Conservation (phyloP, 305 asterid species). For the Fraxinus floribunda region DNA sequence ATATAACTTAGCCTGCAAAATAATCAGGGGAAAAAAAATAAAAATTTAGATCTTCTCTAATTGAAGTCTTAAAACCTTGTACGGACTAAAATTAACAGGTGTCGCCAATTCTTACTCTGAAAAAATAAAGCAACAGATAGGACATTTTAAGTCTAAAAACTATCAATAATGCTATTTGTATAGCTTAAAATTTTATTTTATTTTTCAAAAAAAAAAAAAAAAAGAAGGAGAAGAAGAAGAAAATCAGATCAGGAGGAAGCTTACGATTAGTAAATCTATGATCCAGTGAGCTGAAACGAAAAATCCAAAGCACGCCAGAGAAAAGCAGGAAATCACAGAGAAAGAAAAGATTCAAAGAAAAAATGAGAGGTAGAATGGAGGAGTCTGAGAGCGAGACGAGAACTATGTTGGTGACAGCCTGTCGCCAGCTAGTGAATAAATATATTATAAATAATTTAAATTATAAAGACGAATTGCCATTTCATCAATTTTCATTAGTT, state of each 20-base stretch:
- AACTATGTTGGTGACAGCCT: constrained; percentile 73
- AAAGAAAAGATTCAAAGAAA: constrained; percentile 28
- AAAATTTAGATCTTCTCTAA: background rate
- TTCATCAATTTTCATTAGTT: too few species aligned
- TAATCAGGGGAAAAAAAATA: background rate
- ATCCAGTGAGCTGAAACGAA: constrained; percentile 36
- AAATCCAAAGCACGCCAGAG: constrained; percentile 22
- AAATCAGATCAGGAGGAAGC: constrained; percentile 23
- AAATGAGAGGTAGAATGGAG: constrained; percentile 42
- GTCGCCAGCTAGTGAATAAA: constrained; percentile 68
- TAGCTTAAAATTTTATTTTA: too few species aligned
- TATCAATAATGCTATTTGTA: too few species aligned
- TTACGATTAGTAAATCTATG: constrained; percentile 38
- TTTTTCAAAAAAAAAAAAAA: too few species aligned
- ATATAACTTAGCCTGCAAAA: background rate
- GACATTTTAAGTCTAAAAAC: background rate
- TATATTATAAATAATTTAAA: too few species aligned
- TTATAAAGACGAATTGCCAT: too few species aligned
- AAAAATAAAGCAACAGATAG: background rate
- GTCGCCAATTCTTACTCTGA: background rate
- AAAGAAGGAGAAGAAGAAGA: background rate
- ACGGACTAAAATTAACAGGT: background rate
- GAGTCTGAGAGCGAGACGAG: constrained; percentile 35
- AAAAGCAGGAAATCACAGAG: constrained; percentile 27
- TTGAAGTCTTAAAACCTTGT: background rate